Conservation (phyloP, 352 stramenopile species). For the Phytophthora pistaciae region DNA sequence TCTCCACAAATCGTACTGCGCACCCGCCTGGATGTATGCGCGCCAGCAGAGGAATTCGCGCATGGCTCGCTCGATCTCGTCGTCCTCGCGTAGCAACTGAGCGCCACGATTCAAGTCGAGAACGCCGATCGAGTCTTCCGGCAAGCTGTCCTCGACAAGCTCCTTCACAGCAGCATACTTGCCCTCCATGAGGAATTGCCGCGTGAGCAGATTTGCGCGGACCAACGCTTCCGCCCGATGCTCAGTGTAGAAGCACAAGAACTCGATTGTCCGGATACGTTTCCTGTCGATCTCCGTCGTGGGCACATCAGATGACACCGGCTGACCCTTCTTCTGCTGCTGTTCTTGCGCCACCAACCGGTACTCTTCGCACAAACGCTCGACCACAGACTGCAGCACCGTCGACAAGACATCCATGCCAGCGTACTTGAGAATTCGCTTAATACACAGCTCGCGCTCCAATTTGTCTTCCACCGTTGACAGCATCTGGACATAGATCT, state of each 20-base stretch:
- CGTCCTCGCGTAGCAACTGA: conserved; percentile 49
- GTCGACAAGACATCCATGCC: conserved; percentile 72
- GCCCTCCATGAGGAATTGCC: conserved; percentile 76
- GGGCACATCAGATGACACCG: conserved; percentile 25
- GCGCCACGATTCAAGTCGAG: conserved; percentile 59
- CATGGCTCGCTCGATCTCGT: conserved; percentile 63
- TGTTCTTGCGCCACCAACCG: conserved; percentile 36
- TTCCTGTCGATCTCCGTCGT: conserved; percentile 61
- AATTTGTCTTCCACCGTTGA: conserved; percentile 61
- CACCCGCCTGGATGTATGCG: conserved; percentile 69
- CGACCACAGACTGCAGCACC: conserved; percentile 64
- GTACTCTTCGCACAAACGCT: conserved; percentile 56
- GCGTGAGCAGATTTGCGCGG: conserved; percentile 66
- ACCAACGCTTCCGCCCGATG: conserved; percentile 72
- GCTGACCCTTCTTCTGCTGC: conserved; percentile 33
- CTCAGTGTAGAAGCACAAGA: conserved; percentile 77
- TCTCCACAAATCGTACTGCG: conserved; percentile 79
- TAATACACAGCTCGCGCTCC: conserved; percentile 76
- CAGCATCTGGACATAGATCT: conserved; percentile 85
- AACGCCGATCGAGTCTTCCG: conserved; percentile 75
- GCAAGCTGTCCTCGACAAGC: conserved; percentile 65
- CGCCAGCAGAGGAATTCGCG: conserved; percentile 81
- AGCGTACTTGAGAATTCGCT: conserved; percentile 72
- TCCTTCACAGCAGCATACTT: conserved; percentile 74
- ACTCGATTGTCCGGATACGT: conserved; percentile 75